Evolutionary conservation across 148 eudicot species (phyloP), one percentile per base, ranked within the genome.

Genomic region (Diospyros kaki): DNA sequence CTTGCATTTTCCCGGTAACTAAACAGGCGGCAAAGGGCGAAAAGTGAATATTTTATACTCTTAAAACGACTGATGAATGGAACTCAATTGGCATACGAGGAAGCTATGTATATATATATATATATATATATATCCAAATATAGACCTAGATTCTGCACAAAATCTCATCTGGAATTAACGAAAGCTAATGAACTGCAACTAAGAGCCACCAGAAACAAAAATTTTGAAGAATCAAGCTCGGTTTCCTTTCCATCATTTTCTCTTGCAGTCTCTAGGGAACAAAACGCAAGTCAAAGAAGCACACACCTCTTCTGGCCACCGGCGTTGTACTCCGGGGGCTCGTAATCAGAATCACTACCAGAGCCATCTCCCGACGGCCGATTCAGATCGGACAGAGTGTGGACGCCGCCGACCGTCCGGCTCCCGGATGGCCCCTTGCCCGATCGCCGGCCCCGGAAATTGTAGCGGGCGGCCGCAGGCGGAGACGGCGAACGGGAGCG

Each of bases 231-330:
- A 8, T 48, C 52, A 4, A 48, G 6, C 52, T 55, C 12, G 2
- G 3, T 9, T 9, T 55, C 12, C 8, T 9, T 55, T 55, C 59
- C 38, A 5, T 12, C n/a, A 67, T 38, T 60, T 60, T 60, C 40
- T 28, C 52, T 3, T 51, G 50, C 15, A 66, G 18, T 17, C 1
- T 41, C 5, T 51, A 5, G 18, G 46, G 60, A 53, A 53, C 40
- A 52, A 6, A 53, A 43, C 28, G 15, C 1, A 58, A 64, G 41
- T 41, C 28, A 71, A 77, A 18, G 39, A 58, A 18, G 17, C 0
- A 1, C 11, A 6, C 75, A 90, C 96, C 96, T 91, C 81, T 87
- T 91, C 75, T 87, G 80, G 15, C 92, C 92, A 79, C 92, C 96
- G 67, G 90, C 86, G 72, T 82, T 84, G 74, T 87, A 85, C 81